Conservation (phyloP, 2,329 filamentous ascomycete genomes). For the Hirsutella rhossiliensis region DNA sequence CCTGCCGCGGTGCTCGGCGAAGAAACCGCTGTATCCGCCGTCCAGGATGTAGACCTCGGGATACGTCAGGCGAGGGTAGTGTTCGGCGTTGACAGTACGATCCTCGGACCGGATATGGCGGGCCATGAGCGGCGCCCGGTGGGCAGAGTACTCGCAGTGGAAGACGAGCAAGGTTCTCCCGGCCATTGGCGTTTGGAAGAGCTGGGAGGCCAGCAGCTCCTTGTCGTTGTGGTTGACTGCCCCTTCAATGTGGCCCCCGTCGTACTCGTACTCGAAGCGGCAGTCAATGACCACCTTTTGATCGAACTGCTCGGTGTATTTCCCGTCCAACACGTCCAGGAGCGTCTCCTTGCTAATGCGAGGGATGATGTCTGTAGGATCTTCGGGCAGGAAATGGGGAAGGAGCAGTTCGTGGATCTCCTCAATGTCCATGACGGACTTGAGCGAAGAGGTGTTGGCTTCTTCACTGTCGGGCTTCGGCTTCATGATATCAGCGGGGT, state of each 20-base stretch:
- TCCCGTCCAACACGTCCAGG: slow-evolving; percentile 76
- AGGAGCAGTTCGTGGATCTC: slow-evolving; percentile 61
- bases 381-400: slow-evolving; percentile 73
- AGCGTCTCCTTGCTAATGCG: slow-evolving; percentile 75
- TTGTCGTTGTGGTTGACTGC: slow-evolving; percentile 97
- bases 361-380: slow-evolving; percentile 74
- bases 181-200: slow-evolving; percentile 58
- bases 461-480: slow-evolving; percentile 51
- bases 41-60: slow-evolving; percentile 96
- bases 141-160: slow-evolving; percentile 97
- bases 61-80: slow-evolving; percentile 83
- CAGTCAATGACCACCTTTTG: slow-evolving; percentile 87
- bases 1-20: slow-evolving; percentile 60
- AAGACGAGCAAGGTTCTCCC: slow-evolving; percentile 76
- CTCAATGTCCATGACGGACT: slow-evolving; percentile 76
- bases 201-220: slow-evolving; percentile 65
- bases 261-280: slow-evolving; percentile 97
- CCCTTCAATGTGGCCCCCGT: slow-evolving; percentile 87
- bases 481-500: slow-evolving; percentile 78
- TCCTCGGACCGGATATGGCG: slow-evolving; percentile 86
- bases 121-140: slow-evolving; percentile 92
- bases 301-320: slow-evolving; percentile 64
- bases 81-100: slow-evolving; percentile 70
- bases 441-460: slow-evolving; percentile 34
- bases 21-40: slow-evolving; percentile 93